phyloP scores from a whole-genome alignment of 1,284 basidiomycete species.

The Apiotrichum siamense region DNA sequence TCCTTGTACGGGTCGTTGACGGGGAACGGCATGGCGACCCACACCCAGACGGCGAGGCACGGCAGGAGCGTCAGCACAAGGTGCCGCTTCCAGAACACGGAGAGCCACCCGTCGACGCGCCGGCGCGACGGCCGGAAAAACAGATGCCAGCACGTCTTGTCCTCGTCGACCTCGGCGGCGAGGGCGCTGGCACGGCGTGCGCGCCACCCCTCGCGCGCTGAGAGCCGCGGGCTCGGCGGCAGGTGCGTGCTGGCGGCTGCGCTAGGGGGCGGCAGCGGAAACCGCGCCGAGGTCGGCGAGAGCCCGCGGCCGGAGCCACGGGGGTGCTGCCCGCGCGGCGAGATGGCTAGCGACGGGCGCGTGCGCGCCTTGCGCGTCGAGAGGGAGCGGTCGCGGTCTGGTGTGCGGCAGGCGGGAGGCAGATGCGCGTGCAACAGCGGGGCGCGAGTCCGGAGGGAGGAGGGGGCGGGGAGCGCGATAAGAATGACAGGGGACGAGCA shows the following conservation, averaged over 20 bases:
- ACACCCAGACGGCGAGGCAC: constrained; percentile 52
- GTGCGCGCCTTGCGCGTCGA: constrained; percentile 24
- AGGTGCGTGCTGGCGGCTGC: neutral
- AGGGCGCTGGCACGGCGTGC: constrained; percentile 20
- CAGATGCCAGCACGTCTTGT: constrained; percentile 23
- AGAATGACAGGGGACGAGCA: too few species aligned
- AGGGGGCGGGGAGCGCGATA: too few species aligned
- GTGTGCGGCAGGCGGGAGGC: neutral
- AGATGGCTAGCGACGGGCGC: constrained; percentile 12
- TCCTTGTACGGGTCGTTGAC: constrained; percentile 50
- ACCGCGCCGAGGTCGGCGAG: neutral
- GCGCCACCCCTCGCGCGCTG: neutral
- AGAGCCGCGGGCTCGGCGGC: neutral
- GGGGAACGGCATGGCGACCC: constrained; percentile 54
- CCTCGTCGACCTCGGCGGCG: constrained; percentile 19
- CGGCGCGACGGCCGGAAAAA: constrained; percentile 45
- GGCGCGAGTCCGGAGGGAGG: neutral
- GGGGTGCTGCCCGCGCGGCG: neutral
- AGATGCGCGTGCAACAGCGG: too few species aligned
- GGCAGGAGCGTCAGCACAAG: constrained; percentile 50
- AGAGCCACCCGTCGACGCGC: constrained; percentile 50
- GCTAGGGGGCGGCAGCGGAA: too few species aligned
- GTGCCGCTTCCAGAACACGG: constrained; percentile 52
- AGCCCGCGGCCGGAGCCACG: neutral
- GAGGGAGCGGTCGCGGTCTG: constrained; percentile 23